Conservation (phyloP, 1,284 basidiomycete genomes). For the Cystobasidiaceae sp. region DNA sequence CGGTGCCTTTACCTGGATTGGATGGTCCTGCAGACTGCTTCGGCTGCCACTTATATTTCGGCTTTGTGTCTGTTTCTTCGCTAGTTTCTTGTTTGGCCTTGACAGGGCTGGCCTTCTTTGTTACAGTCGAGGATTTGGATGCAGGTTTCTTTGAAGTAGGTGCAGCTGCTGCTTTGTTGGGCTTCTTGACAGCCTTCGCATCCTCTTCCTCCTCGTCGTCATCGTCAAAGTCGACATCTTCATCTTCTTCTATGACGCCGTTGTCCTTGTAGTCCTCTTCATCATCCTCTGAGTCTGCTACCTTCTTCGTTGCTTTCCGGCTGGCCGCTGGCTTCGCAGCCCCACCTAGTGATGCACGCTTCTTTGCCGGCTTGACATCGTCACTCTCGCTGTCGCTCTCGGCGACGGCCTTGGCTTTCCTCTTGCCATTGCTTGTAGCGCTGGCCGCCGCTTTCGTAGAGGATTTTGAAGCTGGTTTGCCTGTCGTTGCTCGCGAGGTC, state of each 20-base stretch:
- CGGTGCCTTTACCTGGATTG: slow-evolving; percentile 24
- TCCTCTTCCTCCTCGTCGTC: too few relatives aligned
- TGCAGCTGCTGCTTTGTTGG: too few relatives aligned
- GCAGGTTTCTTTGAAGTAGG: too few relatives aligned
- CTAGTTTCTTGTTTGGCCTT: slow-evolving; percentile 34
- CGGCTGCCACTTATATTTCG: slow-evolving; percentile 46
- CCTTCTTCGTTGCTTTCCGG: slow-evolving; percentile 32
- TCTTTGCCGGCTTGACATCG: slow-evolving; percentile 41
- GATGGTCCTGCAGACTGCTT: slow-evolving; percentile 35
- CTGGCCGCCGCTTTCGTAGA: too few relatives aligned
- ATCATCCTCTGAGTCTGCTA: slow-evolving; percentile 40
- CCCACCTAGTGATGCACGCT: slow-evolving; percentile 34
- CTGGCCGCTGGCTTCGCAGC: not conserved
- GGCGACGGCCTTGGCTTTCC: slow-evolving; percentile 11
- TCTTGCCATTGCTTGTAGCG: slow-evolving; percentile 10
- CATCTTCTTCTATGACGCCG: too few relatives aligned
- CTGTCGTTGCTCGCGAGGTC: too few relatives aligned
- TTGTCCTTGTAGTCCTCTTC: slow-evolving; percentile 29
- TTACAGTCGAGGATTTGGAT: too few relatives aligned
- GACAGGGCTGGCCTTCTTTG: too few relatives aligned
- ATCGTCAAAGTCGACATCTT: too few relatives aligned
- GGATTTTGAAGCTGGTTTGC: not conserved
- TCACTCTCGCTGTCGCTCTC: slow-evolving; percentile 41
- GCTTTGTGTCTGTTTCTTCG: slow-evolving; percentile 39
- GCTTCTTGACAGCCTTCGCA: slow-evolving; percentile 39